Percentiles rank a stretch among this genome's conserved stretches.
phyloP scores from a whole-genome alignment of 1,284 basidiomycete genomes.

The Ganoderma lingzhi region DNA sequence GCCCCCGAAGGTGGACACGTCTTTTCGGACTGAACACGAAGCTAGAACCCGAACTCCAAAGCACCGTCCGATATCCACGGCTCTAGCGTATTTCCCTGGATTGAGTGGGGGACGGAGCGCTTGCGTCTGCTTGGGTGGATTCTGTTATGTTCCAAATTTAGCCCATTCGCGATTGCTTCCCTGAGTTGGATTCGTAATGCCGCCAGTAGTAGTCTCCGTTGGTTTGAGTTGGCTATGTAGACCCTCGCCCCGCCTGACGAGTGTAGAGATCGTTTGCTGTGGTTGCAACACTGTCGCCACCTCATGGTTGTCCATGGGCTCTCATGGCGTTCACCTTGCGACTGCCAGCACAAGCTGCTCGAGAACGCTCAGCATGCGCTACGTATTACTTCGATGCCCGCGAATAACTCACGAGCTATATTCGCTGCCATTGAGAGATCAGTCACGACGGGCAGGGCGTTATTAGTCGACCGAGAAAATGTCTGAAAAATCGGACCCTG shows the following conservation, averaged over 20 bases:
- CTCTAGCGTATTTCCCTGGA: neutral
- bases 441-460: too few relatives aligned
- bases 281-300: neutral
- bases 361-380: neutral
- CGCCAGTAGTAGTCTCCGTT: neutral
- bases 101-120: neutral
- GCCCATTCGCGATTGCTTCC: neutral
- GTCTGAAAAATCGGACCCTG: too few relatives aligned
- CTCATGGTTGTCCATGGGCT: too few relatives aligned
- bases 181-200: neutral
- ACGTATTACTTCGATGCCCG: neutral
- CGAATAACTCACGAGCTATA: neutral
- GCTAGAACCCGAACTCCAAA: neutral
- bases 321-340: neutral
- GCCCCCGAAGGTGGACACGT: neutral
- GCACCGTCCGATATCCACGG: neutral
- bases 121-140: neutral
- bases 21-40: neutral
- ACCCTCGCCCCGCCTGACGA: neutral
- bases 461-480: too few relatives aligned
- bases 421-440: neutral
- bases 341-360: neutral
- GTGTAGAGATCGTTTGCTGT: neutral
- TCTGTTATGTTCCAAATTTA: conserved; percentile 1
- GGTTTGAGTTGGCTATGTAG: neutral